Conservation (phyloP, 129 eudicot species). For the Helichrysum umbraculigerum region DNA sequence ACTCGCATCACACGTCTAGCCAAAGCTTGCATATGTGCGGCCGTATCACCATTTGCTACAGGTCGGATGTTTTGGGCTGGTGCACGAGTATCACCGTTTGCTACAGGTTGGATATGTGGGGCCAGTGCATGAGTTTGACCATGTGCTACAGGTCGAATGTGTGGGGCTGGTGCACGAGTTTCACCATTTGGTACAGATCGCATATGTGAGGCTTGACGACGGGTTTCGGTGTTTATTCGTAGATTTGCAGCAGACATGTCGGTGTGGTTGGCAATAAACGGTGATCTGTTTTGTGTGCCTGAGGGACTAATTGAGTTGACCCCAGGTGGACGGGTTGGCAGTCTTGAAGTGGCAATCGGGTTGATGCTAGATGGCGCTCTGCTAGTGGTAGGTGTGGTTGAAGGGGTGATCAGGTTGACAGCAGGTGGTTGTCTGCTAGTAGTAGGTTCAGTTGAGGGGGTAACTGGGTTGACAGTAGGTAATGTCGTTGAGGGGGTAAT, state of each 20-base stretch:
- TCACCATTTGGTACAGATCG: conserved; percentile 41
- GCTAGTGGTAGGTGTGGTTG: neutral
- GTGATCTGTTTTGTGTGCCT: conserved; percentile 16
- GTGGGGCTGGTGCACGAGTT: conserved; percentile 52
- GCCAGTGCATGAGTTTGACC: conserved; percentile 54
- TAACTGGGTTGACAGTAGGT: neutral
- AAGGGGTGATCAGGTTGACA: neutral
- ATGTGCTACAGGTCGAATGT: neutral
- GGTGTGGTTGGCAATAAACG: conserved; percentile 31
- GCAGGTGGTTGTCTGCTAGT: neutral
- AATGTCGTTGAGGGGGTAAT: neutral
- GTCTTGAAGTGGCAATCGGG: neutral
- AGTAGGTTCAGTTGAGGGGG: neutral
- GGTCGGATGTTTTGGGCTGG: conserved; percentile 54
- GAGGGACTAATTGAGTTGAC: conserved; percentile 14
- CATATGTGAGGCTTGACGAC: conserved; percentile 60
- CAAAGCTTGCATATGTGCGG: neutral
- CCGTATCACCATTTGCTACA: neutral
- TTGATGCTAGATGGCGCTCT: neutral
- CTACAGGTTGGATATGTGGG: conserved; percentile 48
- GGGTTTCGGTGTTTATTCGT: conserved; percentile 46
- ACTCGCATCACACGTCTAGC: conserved; percentile 43
- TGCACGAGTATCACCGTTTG: conserved; percentile 37
- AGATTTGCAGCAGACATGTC: conserved; percentile 42
- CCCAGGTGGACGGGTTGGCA: neutral